These are phyloP conservation scores for Pseudogymnoascus sp. DNA, from an alignment of 2,329 filamentous ascomycete species.

Conservation along the genomic window DNA sequence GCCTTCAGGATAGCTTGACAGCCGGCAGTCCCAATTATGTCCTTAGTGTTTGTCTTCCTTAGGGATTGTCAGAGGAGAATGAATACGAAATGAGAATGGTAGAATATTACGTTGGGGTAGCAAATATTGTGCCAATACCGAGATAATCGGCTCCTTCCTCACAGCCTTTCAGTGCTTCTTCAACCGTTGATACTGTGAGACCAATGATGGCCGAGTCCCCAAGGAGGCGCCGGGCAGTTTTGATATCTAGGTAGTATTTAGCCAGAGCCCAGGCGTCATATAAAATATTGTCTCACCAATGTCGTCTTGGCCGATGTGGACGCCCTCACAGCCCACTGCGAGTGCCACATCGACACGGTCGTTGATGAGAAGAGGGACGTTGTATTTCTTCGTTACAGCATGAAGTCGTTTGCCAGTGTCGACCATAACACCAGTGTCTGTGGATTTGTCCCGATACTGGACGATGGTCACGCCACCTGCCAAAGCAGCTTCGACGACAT, in stretches of 20 bases:
- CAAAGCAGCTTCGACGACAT: conserved; percentile 68
- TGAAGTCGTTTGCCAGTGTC: conserved; percentile 65
- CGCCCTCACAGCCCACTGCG: conserved; percentile 79
- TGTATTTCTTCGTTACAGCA: conserved; percentile 54
- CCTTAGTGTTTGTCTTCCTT: conserved; percentile 80
- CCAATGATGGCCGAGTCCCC: conserved; percentile 77
- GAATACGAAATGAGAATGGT: conserved; percentile 23
- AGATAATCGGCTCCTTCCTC: conserved; percentile 78
- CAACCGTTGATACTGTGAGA: conserved; percentile 67
- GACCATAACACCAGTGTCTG: conserved; percentile 64
- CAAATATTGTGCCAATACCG: conserved; percentile 82
- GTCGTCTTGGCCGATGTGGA: conserved; percentile 93
- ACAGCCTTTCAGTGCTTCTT: conserved; percentile 66
- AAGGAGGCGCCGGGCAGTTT: conserved; percentile 61
- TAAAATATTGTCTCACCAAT: conserved; percentile 48
- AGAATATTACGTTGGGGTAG: conserved; percentile 60
- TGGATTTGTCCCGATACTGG: conserved; percentile 84
- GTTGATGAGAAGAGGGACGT: conserved; percentile 82
- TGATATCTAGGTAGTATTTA: conserved; percentile 39
- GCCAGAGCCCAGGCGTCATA: conserved; percentile 4
- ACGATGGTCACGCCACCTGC: conserved; percentile 76
- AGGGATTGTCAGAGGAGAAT: conserved; percentile 11
- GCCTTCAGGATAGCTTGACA: conserved; percentile 56
- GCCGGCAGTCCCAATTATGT: conserved; percentile 66
- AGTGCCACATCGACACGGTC: conserved; percentile 85